A percentile compares a stretch with the other conserved stretches of the same genome.
phyloP scores from a whole-genome alignment of 306 rosid genomes.

The Pachyrhizus erosus region DNA sequence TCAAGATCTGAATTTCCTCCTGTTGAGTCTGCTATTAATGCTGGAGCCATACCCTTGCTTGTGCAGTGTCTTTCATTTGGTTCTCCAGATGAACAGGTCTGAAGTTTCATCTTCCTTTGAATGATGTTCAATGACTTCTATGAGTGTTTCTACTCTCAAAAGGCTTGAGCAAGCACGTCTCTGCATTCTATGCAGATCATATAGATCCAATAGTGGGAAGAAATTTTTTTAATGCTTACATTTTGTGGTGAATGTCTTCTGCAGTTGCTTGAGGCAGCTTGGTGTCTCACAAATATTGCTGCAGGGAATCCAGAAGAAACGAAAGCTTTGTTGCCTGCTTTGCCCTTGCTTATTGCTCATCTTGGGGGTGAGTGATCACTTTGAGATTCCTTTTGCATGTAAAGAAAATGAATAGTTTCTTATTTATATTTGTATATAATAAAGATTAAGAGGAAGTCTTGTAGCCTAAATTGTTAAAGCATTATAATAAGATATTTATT shows the following conservation, averaged over 20 bases:
- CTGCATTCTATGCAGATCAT: slow-evolving; percentile 15
- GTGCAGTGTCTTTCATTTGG: slow-evolving; percentile 96
- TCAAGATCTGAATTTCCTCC: slow-evolving; percentile 94
- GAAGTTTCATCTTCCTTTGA: slow-evolving; percentile 26
- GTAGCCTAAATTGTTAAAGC: slow-evolving; percentile 8
- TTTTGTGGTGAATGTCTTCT: slow-evolving; percentile 48
- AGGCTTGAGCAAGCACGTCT: slow-evolving; percentile 21
- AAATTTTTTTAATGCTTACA: slow-evolving; percentile 34
- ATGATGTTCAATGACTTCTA: slow-evolving; percentile 33
- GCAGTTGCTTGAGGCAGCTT: slow-evolving; percentile 98
- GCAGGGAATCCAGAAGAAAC: slow-evolving; percentile 98
- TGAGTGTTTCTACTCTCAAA: not conserved
- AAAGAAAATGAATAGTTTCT: slow-evolving; percentile 7
- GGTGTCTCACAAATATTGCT: slow-evolving; percentile 98
- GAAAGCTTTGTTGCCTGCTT: slow-evolving; percentile 84
- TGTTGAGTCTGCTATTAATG: slow-evolving; percentile 78
- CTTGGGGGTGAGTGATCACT: slow-evolving; percentile 82
- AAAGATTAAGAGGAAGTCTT: slow-evolving; percentile 31
- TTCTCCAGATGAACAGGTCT: slow-evolving; percentile 94
- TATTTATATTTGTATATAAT: not conserved
- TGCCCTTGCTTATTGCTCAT: slow-evolving; percentile 92
- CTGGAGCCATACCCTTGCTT: slow-evolving; percentile 79
- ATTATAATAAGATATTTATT: slow-evolving; percentile 21
- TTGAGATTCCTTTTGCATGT: slow-evolving; percentile 36
- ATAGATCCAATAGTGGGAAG: slow-evolving; percentile 16